Evolutionary conservation across 2,329 filamentous ascomycete genomes (phyloP), one percentile per base, ranked within the genome.

Genomic region (Xylariaceae sp.): DNA sequence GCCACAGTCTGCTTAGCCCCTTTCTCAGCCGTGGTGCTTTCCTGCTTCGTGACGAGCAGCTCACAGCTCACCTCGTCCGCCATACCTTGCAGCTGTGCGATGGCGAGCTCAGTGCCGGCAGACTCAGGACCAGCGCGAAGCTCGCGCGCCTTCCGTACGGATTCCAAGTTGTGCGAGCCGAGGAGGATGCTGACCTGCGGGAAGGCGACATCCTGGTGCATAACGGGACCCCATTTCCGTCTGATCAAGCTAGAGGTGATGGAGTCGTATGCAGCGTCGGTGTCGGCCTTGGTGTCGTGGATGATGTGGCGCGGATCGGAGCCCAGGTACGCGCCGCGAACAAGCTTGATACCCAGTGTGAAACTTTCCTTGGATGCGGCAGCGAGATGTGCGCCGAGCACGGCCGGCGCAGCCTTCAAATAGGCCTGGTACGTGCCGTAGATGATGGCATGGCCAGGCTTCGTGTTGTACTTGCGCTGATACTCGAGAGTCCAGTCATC

Each of bases 41-140:
- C 30, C 18, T 51, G 13, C 8, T 62, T 59, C 10, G 67, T 65
- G 44, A 66, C 65, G 15, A 81, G 70, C 11, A 87, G 74, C 71
- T 85, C 83, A 70, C 84, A 87, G 72, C 88, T 91, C 55, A 97
- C 86, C 71, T 97, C 92, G 67, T 97, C 93, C 1, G 93, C 93
- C 93, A 97, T 97, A 47, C 93, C 92, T 77, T 93, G 89, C 0
- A 97, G 82, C 76, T 97, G 92, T 2, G 89, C 89, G 72, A 90
- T 92, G 0, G 79, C 76, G 1, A 82, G 72, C 49, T 81, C 77
- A 1, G 73, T 73, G 18, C 72, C 71, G 44, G 73, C 71, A 9
- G 75, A 73, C 37, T 73, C 78, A 5, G 75, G 68, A 56, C 72
- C 67, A 65, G 79, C 78, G 59, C 82, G 76, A 30, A 87, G 73